Percentiles rank a stretch among this genome's conserved stretches.
Evolutionary conservation across 1,139 yeast species (phyloP).

Genomic region (Suhomyces kunorum): DNA sequence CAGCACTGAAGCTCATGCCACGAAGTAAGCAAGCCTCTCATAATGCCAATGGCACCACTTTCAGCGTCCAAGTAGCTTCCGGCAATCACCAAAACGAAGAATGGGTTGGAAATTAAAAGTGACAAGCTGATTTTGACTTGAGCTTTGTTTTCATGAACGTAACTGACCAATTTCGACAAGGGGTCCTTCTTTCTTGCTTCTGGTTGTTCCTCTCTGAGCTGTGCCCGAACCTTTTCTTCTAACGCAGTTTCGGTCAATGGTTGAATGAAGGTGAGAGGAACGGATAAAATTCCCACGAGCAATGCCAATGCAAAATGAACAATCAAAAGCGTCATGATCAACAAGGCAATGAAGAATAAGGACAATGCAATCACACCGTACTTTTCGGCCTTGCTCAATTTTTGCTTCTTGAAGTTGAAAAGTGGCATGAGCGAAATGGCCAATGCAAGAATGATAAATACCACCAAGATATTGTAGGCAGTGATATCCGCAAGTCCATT

Average conservation of each 20-base stretch:
- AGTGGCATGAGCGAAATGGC: slow-evolving; percentile 25
- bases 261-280: slow-evolving; percentile 70
- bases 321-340: slow-evolving; percentile 73
- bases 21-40: slow-evolving; percentile 56
- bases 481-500: slow-evolving; percentile 18
- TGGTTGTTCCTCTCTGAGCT: background rate
- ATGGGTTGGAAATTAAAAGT: slow-evolving; percentile 56
- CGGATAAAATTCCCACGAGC: slow-evolving; percentile 61
- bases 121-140: slow-evolving; percentile 33
- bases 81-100: slow-evolving; percentile 40
- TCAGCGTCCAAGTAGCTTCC: slow-evolving; percentile 33
- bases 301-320: slow-evolving; percentile 84
- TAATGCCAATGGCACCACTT: slow-evolving; percentile 37
- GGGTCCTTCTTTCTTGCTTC: slow-evolving; percentile 15
- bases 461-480: slow-evolving; percentile 21
- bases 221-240: slow-evolving; percentile 9
- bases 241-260: slow-evolving; percentile 31
- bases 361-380: slow-evolving; percentile 42
- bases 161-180: slow-evolving; percentile 12
- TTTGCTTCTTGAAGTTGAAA: slow-evolving; percentile 17
- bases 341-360: slow-evolving; percentile 63
- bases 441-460: slow-evolving; percentile 22
- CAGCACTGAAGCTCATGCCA: slow-evolving; percentile 77
- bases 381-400: slow-evolving; percentile 24
- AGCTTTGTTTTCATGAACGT: slow-evolving; percentile 20